These are phyloP conservation scores for Cytospora piceae DNA, from an alignment of 2,329 filamentous ascomycete species.

Conservation along the genomic window DNA sequence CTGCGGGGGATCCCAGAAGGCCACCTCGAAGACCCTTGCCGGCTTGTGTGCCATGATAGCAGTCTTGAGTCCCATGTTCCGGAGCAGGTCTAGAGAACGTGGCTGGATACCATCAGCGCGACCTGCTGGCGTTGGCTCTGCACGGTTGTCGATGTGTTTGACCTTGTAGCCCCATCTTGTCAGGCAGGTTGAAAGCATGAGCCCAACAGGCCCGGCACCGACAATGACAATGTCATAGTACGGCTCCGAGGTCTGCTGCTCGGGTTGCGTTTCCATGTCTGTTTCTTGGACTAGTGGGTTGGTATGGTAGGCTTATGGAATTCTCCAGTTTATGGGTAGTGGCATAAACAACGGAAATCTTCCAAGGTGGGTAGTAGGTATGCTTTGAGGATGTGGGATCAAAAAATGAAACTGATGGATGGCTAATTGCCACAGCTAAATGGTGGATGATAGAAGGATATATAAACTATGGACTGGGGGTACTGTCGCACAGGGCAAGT, in stretches of 20 bases:
- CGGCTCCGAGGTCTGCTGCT: constrained; percentile 24
- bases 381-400: neutral
- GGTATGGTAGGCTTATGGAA: no score
- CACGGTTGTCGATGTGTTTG: constrained; percentile 90
- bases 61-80: constrained; percentile 88
- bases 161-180: constrained; percentile 93
- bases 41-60: constrained; percentile 86
- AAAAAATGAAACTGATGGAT: neutral
- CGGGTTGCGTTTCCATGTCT: constrained; percentile 29
- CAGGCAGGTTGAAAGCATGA: constrained; percentile 85
- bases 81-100: constrained; percentile 81
- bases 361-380: neutral
- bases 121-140: constrained; percentile 82
- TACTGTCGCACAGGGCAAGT: neutral
- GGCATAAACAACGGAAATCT: neutral
- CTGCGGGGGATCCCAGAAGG: constrained; percentile 69
- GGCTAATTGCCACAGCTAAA: neutral
- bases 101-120: constrained; percentile 93
- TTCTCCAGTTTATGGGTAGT: neutral
- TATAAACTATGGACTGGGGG: neutral
- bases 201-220: constrained; percentile 85
- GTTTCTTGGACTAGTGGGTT: neutral
- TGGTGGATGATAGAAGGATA: neutral
- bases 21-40: constrained; percentile 80
- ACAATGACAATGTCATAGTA: constrained; percentile 66